Percentiles rank a stretch among this genome's conserved stretches.
Conservation (phyloP, 306 rosid genomes). For the Sophora flavescens region DNA sequence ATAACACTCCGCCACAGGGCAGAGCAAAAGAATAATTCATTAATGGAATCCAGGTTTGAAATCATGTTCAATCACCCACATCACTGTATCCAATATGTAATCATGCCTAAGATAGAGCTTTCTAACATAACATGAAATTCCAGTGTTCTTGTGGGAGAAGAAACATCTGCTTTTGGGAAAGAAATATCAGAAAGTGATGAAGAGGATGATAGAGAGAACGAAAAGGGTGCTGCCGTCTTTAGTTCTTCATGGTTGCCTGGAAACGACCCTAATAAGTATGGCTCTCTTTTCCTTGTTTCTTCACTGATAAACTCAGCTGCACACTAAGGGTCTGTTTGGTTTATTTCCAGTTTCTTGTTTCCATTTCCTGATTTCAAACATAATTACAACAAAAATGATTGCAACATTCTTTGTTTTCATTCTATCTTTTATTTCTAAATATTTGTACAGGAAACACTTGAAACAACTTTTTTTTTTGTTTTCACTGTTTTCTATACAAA, state of each 20-base stretch:
- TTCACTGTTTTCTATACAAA: too few relatives aligned
- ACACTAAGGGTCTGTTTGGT: not conserved
- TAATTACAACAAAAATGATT: too few relatives aligned
- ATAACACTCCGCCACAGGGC: conserved; percentile 70
- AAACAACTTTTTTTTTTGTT: too few relatives aligned
- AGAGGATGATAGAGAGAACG: conserved; percentile 57
- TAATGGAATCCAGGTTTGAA: conserved; percentile 81
- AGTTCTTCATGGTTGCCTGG: conserved; percentile 95
- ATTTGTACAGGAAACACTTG: too few relatives aligned
- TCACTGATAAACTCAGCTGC: conserved; percentile 30
- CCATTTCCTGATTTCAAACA: too few relatives aligned
- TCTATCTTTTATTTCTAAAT: too few relatives aligned
- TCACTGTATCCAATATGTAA: conserved; percentile 25
- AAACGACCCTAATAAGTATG: conserved; percentile 67
- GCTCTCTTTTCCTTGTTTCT: conserved; percentile 31
- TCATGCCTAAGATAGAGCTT: conserved; percentile 41
- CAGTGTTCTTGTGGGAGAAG: conserved; percentile 87
- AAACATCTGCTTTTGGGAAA: conserved; percentile 65
- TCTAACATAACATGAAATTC: conserved; percentile 51
- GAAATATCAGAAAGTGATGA: conserved; percentile 68
- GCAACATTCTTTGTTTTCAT: too few relatives aligned
- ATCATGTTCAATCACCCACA: conserved; percentile 16
- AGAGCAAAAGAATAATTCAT: conserved; percentile 59
- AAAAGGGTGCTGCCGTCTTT: conserved; percentile 68
- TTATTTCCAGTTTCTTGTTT: too few relatives aligned